A percentile compares a stretch with the other conserved stretches of the same genome.
Evolutionary conservation across 441 rosid genomes (phyloP).

Genomic region (Manihot esculenta): DNA sequence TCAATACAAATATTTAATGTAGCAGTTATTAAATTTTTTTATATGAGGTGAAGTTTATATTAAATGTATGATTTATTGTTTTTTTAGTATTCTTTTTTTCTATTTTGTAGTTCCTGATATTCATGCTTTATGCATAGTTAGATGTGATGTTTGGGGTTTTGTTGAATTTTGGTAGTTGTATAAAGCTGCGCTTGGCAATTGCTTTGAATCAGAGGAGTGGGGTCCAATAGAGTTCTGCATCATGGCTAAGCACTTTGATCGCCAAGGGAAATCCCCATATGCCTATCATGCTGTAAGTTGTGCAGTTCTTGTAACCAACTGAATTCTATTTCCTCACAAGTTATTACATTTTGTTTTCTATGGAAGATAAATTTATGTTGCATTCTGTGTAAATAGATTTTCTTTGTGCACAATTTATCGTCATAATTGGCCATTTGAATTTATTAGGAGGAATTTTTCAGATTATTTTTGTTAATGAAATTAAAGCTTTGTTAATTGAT

Average conservation of each 20-base stretch:
- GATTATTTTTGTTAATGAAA: neutral
- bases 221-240: slow-evolving; percentile 76
- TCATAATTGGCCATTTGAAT: neutral
- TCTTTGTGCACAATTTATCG: neutral
- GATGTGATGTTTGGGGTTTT: slow-evolving; percentile 17
- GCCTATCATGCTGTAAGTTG: slow-evolving; percentile 82
- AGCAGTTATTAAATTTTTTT: too few relatives aligned
- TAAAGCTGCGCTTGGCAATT: slow-evolving; percentile 87
- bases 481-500: neutral
- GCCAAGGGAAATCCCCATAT: slow-evolving; percentile 87
- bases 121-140: slow-evolving; percentile 10
- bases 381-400: neutral
- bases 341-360: neutral
- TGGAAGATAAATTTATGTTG: neutral
- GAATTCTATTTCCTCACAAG: neutral
- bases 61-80: too few relatives aligned
- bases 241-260: slow-evolving; percentile 91
- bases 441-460: neutral
- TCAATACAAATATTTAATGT: too few relatives aligned
- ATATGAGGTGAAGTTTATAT: too few relatives aligned
- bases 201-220: slow-evolving; percentile 91
- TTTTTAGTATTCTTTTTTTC: neutral
- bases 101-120: neutral
- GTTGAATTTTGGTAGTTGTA: slow-evolving; percentile 46
- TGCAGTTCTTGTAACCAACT: neutral